Percentiles rank a stretch among this genome's conserved stretches.
phyloP scores from a whole-genome alignment of 441 rosid genomes.

The Breynia disticha region DNA sequence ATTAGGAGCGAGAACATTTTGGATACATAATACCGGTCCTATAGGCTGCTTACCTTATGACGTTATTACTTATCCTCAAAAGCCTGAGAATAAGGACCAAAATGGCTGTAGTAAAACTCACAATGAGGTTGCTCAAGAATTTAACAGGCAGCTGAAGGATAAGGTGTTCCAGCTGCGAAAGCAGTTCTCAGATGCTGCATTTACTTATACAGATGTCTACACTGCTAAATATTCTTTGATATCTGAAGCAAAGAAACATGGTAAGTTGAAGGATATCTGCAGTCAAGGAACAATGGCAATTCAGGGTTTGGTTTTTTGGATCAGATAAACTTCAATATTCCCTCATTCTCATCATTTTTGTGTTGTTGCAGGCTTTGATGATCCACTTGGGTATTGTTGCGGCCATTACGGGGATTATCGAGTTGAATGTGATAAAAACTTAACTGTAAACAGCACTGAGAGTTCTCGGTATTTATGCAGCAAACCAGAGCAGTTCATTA shows the following conservation, averaged over 20 bases:
- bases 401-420: slow-evolving; percentile 19
- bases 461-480: slow-evolving; percentile 15
- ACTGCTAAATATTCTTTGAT: slow-evolving; percentile 33
- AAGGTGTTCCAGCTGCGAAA: slow-evolving; percentile 21
- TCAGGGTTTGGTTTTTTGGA: background rate
- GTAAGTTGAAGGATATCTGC: slow-evolving; percentile 7
- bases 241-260: slow-evolving; percentile 26
- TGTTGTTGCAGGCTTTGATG: slow-evolving; percentile 23
- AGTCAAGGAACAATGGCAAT: no score
- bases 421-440: background rate
- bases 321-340: background rate
- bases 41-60: slow-evolving; percentile 34
- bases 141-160: slow-evolving; percentile 31
- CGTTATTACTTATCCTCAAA: slow-evolving; percentile 16
- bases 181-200: slow-evolving; percentile 17
- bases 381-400: slow-evolving; percentile 24
- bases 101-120: slow-evolving; percentile 27
- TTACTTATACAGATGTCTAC: slow-evolving; percentile 30
- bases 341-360: background rate
- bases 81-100: slow-evolving; percentile 19
- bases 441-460: slow-evolving; percentile 22
- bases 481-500: slow-evolving; percentile 23
- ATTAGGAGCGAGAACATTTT: slow-evolving; percentile 34
- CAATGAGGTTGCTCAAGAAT: slow-evolving; percentile 34
- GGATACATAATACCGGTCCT: slow-evolving; percentile 49